Conservation (phyloP, 1,284 basidiomycete species). For the Omphalotus olearius region DNA sequence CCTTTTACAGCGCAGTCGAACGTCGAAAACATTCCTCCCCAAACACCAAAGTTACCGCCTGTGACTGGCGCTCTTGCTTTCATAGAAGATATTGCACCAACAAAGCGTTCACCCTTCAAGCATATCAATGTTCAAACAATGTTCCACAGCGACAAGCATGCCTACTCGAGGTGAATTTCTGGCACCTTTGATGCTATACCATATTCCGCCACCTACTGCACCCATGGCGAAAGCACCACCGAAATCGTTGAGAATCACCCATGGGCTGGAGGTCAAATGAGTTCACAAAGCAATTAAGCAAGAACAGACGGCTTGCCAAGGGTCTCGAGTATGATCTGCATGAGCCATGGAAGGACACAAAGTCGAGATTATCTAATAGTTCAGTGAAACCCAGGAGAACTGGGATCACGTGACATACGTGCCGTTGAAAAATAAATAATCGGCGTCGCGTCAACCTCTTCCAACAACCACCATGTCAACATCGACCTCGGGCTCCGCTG, state of each 20-base stretch:
- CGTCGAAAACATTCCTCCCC: constrained; percentile 87
- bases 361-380: constrained; percentile 9
- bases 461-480: constrained; percentile 19
- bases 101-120: constrained; percentile 83
- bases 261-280: constrained; percentile 63
- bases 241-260: constrained; percentile 98
- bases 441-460: not conserved
- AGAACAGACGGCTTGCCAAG: constrained; percentile 56
- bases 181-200: constrained; percentile 99
- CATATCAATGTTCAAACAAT: constrained; percentile 10
- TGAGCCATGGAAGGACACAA: constrained; percentile 52
- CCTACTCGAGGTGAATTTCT: constrained; percentile 91
- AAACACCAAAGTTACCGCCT: constrained; percentile 96
- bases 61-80: constrained; percentile 98
- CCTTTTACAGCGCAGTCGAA: constrained; percentile 99
- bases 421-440: not conserved
- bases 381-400: not conserved
- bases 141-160: constrained; percentile 15
- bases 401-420: not conserved
- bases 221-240: constrained; percentile 97
- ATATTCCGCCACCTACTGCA: constrained; percentile 93
- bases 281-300: constrained; percentile 5
- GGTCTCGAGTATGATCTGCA: constrained; percentile 91
- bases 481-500: constrained; percentile 22
- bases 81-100: constrained; percentile 93